Base-by-base conservation (phyloP, 2,329 filamentous ascomycete species). In the Penicillium aurantiogriseum region DNA sequence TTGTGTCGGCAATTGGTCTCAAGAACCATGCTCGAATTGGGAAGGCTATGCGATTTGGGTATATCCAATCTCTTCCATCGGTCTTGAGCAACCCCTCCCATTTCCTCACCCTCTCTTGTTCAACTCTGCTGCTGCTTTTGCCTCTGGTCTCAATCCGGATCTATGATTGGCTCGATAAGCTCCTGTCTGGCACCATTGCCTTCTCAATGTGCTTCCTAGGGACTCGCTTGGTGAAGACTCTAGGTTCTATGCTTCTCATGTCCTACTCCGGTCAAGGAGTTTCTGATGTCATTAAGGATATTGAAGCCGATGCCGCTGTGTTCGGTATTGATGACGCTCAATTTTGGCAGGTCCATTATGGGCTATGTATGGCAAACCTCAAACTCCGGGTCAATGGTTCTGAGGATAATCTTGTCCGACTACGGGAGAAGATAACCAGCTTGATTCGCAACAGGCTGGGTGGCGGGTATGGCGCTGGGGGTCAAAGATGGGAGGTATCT, bases 291-390 rank as follows among this genome's bases (percentile, higher is more conserved):
- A 81, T 97, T 67, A 84, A 85, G 55, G 91, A 96, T 72, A 92
- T 99, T 51, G 88, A 92, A 72, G 83, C 86, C 1, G 92, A 97
- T 67, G 86, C 89, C 2, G 83, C 84, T 54, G 86, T 97, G 27
- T 83, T 84, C 44, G 83, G 83, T 1, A 86, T 99, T 46, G 91
- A 97, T 57, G 92, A 97, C 69, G 93, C 92, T 2, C 88, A 92
- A 71, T 96, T 99, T 75, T 99, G 94, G 94, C 94, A 99, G 78
- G 94, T 97, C 15, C 94, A 99, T 76, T 97, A 97, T 72, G 92
- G 93, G 2, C 81, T 97, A 40, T 96, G 92, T 70, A 96, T 97
- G 89, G 94, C 94, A 9, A 97, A 95, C 71, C 74, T 99, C 64
- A 95, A 91, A 74, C 76, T 99, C 21, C 84, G 87, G 58, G 84